Evolutionary conservation across 228 moss, liverwort and hornwort species (phyloP).

Genomic region (Sphagnum magellanicum): DNA sequence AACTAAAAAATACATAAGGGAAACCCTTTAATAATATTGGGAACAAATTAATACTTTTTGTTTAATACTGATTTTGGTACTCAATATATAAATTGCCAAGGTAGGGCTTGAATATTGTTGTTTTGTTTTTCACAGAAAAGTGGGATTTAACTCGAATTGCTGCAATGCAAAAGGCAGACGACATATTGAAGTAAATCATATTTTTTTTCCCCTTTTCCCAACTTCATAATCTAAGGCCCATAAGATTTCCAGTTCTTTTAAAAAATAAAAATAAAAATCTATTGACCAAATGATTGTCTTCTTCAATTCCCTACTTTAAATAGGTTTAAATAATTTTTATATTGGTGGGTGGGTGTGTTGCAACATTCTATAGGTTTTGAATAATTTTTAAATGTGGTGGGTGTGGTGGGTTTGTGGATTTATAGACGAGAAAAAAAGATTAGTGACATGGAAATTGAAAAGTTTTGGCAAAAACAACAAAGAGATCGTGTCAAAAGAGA

Average conservation of each 20-base stretch:
- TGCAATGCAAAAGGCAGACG: slow-evolving; percentile 47
- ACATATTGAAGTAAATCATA: slow-evolving; percentile 24
- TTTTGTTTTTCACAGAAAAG: slow-evolving; percentile 20
- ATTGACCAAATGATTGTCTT: background rate
- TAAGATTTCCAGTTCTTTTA: background rate
- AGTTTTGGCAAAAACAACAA: slow-evolving; percentile 46
- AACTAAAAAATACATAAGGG: background rate
- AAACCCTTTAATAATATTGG: background rate
- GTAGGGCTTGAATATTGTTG: background rate
- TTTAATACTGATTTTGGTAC: background rate
- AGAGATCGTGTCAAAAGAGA: slow-evolving; percentile 41
- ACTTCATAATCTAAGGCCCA: background rate
- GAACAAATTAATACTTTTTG: background rate
- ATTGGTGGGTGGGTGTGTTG: background rate
- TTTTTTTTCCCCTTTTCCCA: background rate
- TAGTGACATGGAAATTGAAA: slow-evolving; percentile 35
- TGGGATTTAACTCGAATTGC: slow-evolving; percentile 43
- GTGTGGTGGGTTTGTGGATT: background rate
- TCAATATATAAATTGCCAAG: no score
- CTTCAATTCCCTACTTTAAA: background rate
- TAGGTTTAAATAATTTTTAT: background rate
- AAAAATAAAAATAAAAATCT: background rate
- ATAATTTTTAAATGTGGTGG: background rate
- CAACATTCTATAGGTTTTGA: background rate
- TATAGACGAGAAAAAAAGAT: slow-evolving; percentile 37